A percentile compares a stretch with the other conserved stretches of the same genome.
These are phyloP conservation scores for Eucalyptus fibrosa DNA, from an alignment of 345 rosid genomes.

Conservation along the genomic window DNA sequence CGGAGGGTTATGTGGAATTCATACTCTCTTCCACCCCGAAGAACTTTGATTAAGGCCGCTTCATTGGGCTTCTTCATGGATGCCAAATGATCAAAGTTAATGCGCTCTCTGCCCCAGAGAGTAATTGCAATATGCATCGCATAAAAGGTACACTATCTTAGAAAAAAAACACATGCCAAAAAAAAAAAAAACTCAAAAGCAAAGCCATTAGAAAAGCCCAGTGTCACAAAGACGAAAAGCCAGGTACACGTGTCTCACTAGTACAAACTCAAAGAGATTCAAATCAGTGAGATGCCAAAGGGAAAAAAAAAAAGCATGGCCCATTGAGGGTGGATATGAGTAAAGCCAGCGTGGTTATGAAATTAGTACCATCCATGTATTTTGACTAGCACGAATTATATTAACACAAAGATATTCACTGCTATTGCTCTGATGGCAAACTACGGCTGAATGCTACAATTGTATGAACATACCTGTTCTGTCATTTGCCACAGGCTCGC, in stretches of 20 bases:
- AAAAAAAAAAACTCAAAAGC: neutral
- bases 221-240: neutral
- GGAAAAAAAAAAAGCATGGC: neutral
- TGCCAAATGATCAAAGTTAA: too few relatives aligned
- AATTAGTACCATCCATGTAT: neutral
- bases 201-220: neutral
- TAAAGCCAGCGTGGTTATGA: neutral
- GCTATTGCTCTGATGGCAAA: neutral
- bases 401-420: neutral
- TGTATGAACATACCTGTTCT: conserved; percentile 40
- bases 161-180: neutral
- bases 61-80: too few relatives aligned
- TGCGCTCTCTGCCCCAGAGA: too few relatives aligned
- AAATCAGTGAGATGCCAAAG: neutral
- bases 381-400: neutral
- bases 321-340: neutral
- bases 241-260: neutral
- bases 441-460: neutral
- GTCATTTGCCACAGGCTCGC: conserved; percentile 67
- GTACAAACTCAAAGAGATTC: neutral
- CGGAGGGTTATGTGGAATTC: too few relatives aligned
- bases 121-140: too few relatives aligned
- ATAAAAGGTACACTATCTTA: too few relatives aligned
- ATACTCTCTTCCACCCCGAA: too few relatives aligned
- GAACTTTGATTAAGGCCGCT: too few relatives aligned